Evolutionary conservation across 2,329 filamentous ascomycete genomes (phyloP), one percentile per base, ranked within the genome.

Genomic region (Xylariaceae sp.): DNA sequence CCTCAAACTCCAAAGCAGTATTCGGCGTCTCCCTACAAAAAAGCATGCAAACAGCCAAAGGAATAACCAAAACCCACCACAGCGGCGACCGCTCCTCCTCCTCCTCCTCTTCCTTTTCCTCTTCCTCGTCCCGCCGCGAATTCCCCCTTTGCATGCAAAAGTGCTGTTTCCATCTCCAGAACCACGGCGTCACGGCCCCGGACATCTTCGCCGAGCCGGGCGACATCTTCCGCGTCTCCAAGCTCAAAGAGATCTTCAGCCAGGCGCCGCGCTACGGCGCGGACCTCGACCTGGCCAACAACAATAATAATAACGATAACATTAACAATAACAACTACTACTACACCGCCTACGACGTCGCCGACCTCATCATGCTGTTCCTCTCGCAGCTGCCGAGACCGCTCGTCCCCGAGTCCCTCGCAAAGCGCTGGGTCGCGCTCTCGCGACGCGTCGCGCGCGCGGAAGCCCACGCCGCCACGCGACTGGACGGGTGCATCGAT

Each of bases 61-160:
- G 72, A 3, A 62, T 69, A 1, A 72, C 72, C 5, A 69, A 70
- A 55, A 72, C 72, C 0, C 69, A 71, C 51, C 73, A 76, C 61
- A 65, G 64, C 43, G 65, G 67, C 19, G 67, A 19, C 19, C 19
- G 19, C 19, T 19, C 19, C 19, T 19, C 19, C 19, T 19, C 19
- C 19, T 19, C 19, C 19, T 19, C 19, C 19, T 19, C 19, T 19
- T 19, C 19, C 19, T 19, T 19, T 19, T 19, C 19, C 19, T 19
- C 19, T 19, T 19, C 19, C 19, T 19, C 69, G 3, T 70, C 71
- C 12, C 65, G 68, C 34, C 69, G 71, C 30, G 71, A 72, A 7
- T 76, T 75, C 54, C 74, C 74, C 4, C 62, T 75, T 12, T 73
- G 71, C 59, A 64, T 76, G 46, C 68, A 74, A 46, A 70, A 70